Conservation (phyloP, 2,329 filamentous ascomycete genomes). For the Penicillium sp. region DNA sequence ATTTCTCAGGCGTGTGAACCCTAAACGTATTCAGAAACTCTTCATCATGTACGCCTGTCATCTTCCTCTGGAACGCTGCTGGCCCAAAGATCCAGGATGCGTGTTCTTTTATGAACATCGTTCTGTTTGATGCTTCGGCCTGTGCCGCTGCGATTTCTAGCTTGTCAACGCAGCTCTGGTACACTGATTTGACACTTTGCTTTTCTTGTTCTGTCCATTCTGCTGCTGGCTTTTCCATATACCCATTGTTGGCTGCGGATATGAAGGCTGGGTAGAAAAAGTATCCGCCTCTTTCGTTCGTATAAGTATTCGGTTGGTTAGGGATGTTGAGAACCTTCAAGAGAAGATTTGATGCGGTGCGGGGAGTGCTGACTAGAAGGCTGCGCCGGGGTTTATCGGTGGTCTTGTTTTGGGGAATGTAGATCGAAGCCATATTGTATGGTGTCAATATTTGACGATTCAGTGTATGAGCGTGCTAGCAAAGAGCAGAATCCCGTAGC, state of each 20-base stretch:
- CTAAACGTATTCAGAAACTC: slow-evolving; percentile 16
- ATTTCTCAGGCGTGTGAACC: slow-evolving; percentile 14
- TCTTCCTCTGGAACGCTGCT: slow-evolving; percentile 15
- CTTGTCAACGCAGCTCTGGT: slow-evolving; percentile 28
- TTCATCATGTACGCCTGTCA: slow-evolving; percentile 2
- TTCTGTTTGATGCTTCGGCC: slow-evolving; percentile 27
- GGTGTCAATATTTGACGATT: not conserved
- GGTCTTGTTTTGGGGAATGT: not conserved
- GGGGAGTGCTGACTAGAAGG: slow-evolving; percentile 15
- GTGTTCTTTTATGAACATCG: slow-evolving; percentile 41
- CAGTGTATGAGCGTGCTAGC: not conserved
- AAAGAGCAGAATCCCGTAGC: not conserved
- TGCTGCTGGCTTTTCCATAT: slow-evolving; percentile 16
- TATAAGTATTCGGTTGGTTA: slow-evolving; percentile 16
- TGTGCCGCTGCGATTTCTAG: slow-evolving; percentile 24
- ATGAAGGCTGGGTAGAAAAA: slow-evolving; percentile 18
- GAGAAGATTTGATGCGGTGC: slow-evolving; percentile 23
- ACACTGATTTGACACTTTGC: slow-evolving; percentile 18
- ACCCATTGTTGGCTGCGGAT: slow-evolving; percentile 8
- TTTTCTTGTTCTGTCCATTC: slow-evolving; percentile 32
- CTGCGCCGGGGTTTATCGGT: not conserved
- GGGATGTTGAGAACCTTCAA: slow-evolving; percentile 18
- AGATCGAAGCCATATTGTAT: not conserved
- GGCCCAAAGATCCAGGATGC: slow-evolving; percentile 30
- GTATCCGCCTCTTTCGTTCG: slow-evolving; percentile 16